Evolutionary conservation across 345 rosid species (phyloP).

Genomic region (Euphorbia lathyris): DNA sequence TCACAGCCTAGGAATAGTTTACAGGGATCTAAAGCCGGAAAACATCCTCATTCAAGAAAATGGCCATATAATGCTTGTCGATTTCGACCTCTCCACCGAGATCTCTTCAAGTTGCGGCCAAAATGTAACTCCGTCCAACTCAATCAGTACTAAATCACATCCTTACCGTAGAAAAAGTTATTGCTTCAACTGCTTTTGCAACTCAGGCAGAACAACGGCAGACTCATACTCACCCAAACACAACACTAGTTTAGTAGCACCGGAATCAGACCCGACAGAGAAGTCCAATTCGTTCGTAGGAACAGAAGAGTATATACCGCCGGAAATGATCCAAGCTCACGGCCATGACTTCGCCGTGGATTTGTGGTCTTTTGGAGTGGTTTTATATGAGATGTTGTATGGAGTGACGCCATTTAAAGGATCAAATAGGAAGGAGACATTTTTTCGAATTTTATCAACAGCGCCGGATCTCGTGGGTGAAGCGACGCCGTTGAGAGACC

Average conservation of each 20-base stretch:
- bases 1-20: slow-evolving; percentile 65
- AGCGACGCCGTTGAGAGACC: slow-evolving; percentile 61
- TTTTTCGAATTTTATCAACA: slow-evolving; percentile 50
- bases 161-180: slow-evolving; percentile 23
- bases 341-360: slow-evolving; percentile 91
- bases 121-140: slow-evolving; percentile 17
- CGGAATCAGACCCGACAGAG: slow-evolving; percentile 28
- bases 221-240: slow-evolving; percentile 18
- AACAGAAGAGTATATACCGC: slow-evolving; percentile 92
- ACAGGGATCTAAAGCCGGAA: slow-evolving; percentile 87
- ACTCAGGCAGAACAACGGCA: slow-evolving; percentile 42
- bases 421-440: slow-evolving; percentile 63
- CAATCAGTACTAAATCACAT: not conserved
- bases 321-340: slow-evolving; percentile 63
- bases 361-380: slow-evolving; percentile 89
- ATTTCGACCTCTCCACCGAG: slow-evolving; percentile 84
- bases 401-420: slow-evolving; percentile 83
- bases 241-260: not conserved
- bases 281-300: slow-evolving; percentile 90
- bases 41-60: slow-evolving; percentile 76
- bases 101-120: slow-evolving; percentile 42
- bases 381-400: slow-evolving; percentile 85
- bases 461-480: slow-evolving; percentile 62
- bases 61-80: slow-evolving; percentile 92
- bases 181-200: slow-evolving; percentile 33